A percentile compares a stretch with the other conserved stretches of the same genome.
These are phyloP conservation scores for Pseudomonodictys pantanalensis DNA, from an alignment of 495 filamentous ascomycete species.

Conservation along the genomic window DNA sequence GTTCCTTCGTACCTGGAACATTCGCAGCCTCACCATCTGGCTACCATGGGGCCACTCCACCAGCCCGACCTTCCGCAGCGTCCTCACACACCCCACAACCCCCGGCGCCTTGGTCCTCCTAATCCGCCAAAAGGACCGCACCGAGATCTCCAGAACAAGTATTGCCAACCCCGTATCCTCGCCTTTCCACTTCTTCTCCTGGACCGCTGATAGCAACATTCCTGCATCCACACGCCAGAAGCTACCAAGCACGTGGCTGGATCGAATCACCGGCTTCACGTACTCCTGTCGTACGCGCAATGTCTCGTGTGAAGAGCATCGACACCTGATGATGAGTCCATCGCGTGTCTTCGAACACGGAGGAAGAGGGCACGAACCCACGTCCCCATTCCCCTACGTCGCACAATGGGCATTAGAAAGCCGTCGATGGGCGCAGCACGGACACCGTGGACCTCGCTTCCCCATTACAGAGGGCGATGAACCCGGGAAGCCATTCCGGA, in stretches of 20 bases:
- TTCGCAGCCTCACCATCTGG: neutral
- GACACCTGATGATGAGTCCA: neutral
- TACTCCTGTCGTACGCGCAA: neutral
- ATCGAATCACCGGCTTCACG: neutral
- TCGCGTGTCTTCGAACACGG: neutral
- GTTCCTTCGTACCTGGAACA: neutral
- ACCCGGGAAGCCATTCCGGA: neutral
- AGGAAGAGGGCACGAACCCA: neutral
- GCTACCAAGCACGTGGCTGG: neutral
- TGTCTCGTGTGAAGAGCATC: neutral
- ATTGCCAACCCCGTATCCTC: neutral
- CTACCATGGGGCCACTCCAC: neutral
- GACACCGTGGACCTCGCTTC: slow-evolving; percentile 5
- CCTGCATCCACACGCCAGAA: neutral
- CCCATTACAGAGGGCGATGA: slow-evolving; percentile 5
- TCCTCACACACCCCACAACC: neutral
- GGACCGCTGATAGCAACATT: neutral
- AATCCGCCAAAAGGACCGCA: neutral
- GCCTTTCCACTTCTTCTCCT: neutral
- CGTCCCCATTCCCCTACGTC: slow-evolving; percentile 5
- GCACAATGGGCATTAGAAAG: slow-evolving; percentile 12
- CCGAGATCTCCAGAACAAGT: no score
- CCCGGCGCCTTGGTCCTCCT: neutral
- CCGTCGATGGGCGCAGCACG: slow-evolving; percentile 7
- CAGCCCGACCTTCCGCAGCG: neutral